These are phyloP conservation scores for Meyerozyma guilliermondii DNA, from an alignment of 1,139 yeast species.

Conservation along the genomic window DNA sequence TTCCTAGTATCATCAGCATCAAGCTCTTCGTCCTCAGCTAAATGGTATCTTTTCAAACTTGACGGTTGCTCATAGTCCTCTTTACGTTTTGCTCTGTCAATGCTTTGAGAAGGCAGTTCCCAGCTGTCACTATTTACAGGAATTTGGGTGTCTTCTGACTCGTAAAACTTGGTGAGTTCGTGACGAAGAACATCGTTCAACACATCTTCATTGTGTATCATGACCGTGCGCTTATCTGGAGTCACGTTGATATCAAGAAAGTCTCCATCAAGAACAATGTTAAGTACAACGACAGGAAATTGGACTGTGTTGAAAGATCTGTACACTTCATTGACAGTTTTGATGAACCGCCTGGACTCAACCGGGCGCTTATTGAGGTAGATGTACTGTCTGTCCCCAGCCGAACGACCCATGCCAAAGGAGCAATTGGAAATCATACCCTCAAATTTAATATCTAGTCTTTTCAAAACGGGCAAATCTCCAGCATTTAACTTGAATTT, in stretches of 20 bases:
- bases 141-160: slow-evolving; percentile 39
- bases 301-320: slow-evolving; percentile 67
- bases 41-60: neutral
- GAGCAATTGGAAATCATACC: slow-evolving; percentile 76
- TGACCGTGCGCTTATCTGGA: slow-evolving; percentile 78
- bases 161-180: slow-evolving; percentile 37
- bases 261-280: slow-evolving; percentile 49
- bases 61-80: neutral
- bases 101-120: no score
- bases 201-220: slow-evolving; percentile 60
- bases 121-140: slow-evolving; percentile 22
- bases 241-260: slow-evolving; percentile 79
- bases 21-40: no score
- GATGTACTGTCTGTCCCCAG: slow-evolving; percentile 69
- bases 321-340: slow-evolving; percentile 68
- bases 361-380: slow-evolving; percentile 79
- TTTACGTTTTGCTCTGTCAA: neutral
- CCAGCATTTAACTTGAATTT: slow-evolving; percentile 13
- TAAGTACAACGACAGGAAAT: slow-evolving; percentile 64
- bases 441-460: slow-evolving; percentile 23
- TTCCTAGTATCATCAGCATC: neutral
- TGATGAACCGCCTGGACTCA: slow-evolving; percentile 47
- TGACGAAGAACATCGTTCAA: slow-evolving; percentile 49
- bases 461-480: slow-evolving; percentile 9
- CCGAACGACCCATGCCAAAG: slow-evolving; percentile 62